Conservation (phyloP, 371 early-diverging fungal species). For the Vittaforma corneae region DNA sequence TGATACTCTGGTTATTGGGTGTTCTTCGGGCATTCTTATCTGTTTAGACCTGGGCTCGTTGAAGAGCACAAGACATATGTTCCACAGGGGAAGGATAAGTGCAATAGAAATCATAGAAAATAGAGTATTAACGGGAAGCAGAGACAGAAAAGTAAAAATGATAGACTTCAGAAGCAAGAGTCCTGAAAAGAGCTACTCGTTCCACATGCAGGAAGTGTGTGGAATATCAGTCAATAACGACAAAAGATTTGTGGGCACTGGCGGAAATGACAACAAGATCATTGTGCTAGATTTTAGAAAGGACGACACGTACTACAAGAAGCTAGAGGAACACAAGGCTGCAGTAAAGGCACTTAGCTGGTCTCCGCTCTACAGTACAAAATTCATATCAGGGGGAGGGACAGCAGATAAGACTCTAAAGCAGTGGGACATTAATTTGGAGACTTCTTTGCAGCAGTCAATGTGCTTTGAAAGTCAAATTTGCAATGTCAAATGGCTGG, state of each 20-base stretch:
- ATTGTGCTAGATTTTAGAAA: constrained; percentile 53
- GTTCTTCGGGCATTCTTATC: constrained; percentile 21
- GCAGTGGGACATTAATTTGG: constrained; percentile 44
- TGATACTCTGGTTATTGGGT: constrained; percentile 41
- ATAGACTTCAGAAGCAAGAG: constrained; percentile 49
- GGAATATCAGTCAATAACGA: constrained; percentile 48
- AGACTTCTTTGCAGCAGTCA: constrained; percentile 21
- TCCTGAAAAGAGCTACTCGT: constrained; percentile 14
- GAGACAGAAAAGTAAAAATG: constrained; percentile 54
- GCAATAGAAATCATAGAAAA: constrained; percentile 45
- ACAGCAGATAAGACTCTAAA: constrained; percentile 59
- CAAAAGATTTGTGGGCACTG: constrained; percentile 48
- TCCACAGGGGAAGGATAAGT: constrained; percentile 55
- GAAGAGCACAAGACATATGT: constrained; percentile 17
- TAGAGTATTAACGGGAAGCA: constrained; percentile 52
- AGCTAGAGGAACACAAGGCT: constrained; percentile 53
- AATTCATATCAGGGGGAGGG: constrained; percentile 57
- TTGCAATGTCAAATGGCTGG: constrained; percentile 56
- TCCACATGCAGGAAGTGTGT: constrained; percentile 58
- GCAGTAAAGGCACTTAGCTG: constrained; percentile 58
- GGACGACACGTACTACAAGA: constrained; percentile 13
- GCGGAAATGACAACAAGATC: constrained; percentile 59
- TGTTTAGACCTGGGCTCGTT: constrained; percentile 16
- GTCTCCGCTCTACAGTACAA: constrained; percentile 39
- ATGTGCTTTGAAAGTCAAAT: constrained; percentile 55